Conservation (phyloP, 2,329 filamentous ascomycete genomes). For the Aureobasidium uvarum region DNA sequence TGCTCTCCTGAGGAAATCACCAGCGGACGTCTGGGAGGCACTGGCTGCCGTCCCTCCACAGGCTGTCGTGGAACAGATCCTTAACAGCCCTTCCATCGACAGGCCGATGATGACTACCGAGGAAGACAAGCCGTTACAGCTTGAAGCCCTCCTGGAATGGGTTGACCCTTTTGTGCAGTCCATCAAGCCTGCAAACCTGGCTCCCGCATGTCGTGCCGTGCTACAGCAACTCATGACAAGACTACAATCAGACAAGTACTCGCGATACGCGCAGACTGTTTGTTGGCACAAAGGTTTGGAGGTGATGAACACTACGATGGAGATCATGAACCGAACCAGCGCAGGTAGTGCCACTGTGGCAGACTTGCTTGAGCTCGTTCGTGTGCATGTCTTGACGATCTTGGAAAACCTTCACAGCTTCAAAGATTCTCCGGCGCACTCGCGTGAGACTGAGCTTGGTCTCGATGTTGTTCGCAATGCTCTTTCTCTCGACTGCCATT, state of each 20-base stretch:
- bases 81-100: slow-evolving; percentile 66
- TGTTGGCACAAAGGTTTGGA: slow-evolving; percentile 66
- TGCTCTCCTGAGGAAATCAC: slow-evolving; percentile 69
- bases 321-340: slow-evolving; percentile 31
- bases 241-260: slow-evolving; percentile 56
- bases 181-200: slow-evolving; percentile 70
- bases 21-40: slow-evolving; percentile 82
- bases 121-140: slow-evolving; percentile 54
- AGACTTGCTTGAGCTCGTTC: slow-evolving; percentile 63
- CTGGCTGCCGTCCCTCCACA: slow-evolving; percentile 77
- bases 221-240: slow-evolving; percentile 70
- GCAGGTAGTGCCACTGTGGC: slow-evolving; percentile 46
- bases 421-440: slow-evolving; percentile 30
- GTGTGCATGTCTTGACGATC: slow-evolving; percentile 54
- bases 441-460: slow-evolving; percentile 43
- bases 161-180: slow-evolving; percentile 74
- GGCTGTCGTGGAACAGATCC: slow-evolving; percentile 79
- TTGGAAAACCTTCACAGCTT: slow-evolving; percentile 38
- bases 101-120: slow-evolving; percentile 57
- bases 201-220: slow-evolving; percentile 77
- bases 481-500: slow-evolving; percentile 68
- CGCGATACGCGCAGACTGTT: slow-evolving; percentile 58
- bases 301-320: slow-evolving; percentile 43
- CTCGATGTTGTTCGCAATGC: slow-evolving; percentile 65
- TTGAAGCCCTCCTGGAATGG: slow-evolving; percentile 70